Percentiles rank a stretch among this genome's conserved stretches.
Conservation (phyloP, 768 basidiomycete genomes). For the Phaeotremella fagi region DNA sequence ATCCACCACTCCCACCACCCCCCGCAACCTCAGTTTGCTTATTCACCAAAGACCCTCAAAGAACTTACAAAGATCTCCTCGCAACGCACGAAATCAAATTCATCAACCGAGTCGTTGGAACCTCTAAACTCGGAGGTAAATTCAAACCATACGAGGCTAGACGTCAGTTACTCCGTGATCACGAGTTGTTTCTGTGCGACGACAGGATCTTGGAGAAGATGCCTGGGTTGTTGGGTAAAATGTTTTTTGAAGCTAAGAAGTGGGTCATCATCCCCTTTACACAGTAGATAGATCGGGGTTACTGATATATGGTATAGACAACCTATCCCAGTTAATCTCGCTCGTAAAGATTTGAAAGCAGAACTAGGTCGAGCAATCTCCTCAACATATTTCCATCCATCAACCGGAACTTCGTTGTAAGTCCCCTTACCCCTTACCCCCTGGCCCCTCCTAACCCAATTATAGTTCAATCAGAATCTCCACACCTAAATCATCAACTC, state of each 20-base stretch:
- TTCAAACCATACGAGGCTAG: conserved; percentile 59
- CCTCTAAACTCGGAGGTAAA: conserved; percentile 89
- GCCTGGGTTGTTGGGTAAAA: conserved; percentile 77
- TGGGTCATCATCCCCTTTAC: conserved; percentile 50
- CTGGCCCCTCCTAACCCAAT: neutral
- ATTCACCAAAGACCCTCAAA: conserved; percentile 91
- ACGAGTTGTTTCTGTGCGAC: conserved; percentile 89
- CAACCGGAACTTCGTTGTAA: conserved; percentile 85
- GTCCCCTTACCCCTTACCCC: conserved; percentile 45
- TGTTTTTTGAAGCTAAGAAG: conserved; percentile 96
- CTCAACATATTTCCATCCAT: conserved; percentile 94
- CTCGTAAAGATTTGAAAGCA: conserved; percentile 79
- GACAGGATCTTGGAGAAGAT: conserved; percentile 81
- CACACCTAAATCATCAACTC: conserved; percentile 61
- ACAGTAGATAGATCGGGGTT: neutral
- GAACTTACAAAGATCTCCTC: conserved; percentile 91
- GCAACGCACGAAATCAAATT: conserved; percentile 73
- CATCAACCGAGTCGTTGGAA: conserved; percentile 82
- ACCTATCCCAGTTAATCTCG: conserved; percentile 88
- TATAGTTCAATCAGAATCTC: conserved; percentile 78
- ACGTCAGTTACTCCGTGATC: conserved; percentile 75
- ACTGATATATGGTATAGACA: conserved; percentile 56
- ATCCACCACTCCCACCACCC: conserved; percentile 66
- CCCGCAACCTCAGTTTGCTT: conserved; percentile 77
- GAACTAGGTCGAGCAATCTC: conserved; percentile 89